Evolutionary conservation across 345 rosid species (phyloP), one percentile per base, ranked within the genome.

Genomic region (Eutrema japonicum): DNA sequence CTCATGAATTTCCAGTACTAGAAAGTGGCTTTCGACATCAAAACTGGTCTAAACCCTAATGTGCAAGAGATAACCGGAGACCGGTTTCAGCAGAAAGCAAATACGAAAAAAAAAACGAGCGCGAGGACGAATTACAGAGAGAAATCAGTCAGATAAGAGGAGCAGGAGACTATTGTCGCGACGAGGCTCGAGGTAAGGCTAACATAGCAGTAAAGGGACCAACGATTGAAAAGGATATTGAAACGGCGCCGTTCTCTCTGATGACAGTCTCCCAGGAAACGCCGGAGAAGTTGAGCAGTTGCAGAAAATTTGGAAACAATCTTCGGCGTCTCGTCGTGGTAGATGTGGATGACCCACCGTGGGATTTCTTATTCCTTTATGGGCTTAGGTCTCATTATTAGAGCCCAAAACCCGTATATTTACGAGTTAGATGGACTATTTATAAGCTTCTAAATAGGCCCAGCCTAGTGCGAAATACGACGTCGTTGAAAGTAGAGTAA

Each of bases 241-340:
- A 75, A 75, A 37, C 59, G 70, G 35, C 64, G 74, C 11, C 70
- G 70, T 69, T 46, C 10, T 46, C 16, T 54, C n/a, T 12, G 53
- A 38, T 46, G 22, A 76, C 41, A 18, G 70, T 48, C 66, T 32
- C 58, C 56, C 30, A 30, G 41, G 18, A 56, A 8, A 67, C 41
- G 48, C 72, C 80, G 80, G 79, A 52, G 76, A 70, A 49, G 68
- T 63, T 52, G 55, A 68, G 50, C 69, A 60, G 74, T 76, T 70
- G 57, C 43, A 45, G 29, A 22, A 33, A 38, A 64, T 27, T 38
- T 50, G 64, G 61, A 76, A 64, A 64, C 41, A 26, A 76, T 40
- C 60, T 8, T 64, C 76, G 41, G 48, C 75, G 66, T 30, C 8
- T 64, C 75, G 66, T 30, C 8, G 67, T 71, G 35, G 66, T 64